phyloP scores from a whole-genome alignment of 805 yeast genomes.

The Suhomyces sp. region DNA sequence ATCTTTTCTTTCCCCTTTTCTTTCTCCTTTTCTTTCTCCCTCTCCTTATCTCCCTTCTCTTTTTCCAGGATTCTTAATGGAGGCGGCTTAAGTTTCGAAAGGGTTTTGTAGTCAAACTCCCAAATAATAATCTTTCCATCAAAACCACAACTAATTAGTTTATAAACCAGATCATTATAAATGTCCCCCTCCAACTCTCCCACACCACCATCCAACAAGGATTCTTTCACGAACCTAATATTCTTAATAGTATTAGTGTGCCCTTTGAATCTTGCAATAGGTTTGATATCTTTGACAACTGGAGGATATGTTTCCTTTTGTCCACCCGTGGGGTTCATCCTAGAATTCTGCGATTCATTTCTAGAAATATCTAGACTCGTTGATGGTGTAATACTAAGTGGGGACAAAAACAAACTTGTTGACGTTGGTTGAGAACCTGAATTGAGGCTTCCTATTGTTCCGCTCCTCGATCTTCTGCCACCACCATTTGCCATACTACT shows the following conservation, averaged over 20 bases:
- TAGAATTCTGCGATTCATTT: slow-evolving; percentile 6
- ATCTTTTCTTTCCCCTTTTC: background rate
- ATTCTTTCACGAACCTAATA: slow-evolving; percentile 24
- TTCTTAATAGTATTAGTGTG: slow-evolving; percentile 37
- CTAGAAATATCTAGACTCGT: slow-evolving; percentile 21
- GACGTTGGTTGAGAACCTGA: slow-evolving; percentile 16
- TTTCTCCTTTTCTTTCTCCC: slow-evolving; percentile 2
- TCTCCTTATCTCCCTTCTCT: slow-evolving; percentile 4
- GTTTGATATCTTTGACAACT: slow-evolving; percentile 34
- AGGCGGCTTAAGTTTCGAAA: slow-evolving; percentile 32
- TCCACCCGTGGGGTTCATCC: background rate
- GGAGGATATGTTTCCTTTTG: slow-evolving; percentile 25
- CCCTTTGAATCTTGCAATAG: slow-evolving; percentile 39
- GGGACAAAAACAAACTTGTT: slow-evolving; percentile 19
- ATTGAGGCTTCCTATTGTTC: slow-evolving; percentile 32
- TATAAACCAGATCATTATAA: slow-evolving; percentile 22
- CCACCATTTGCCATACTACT: slow-evolving; percentile 42
- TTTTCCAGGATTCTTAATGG: slow-evolving; percentile 1
- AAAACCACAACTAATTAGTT: slow-evolving; percentile 36
- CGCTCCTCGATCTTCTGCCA: slow-evolving; percentile 41
- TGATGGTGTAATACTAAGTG: slow-evolving; percentile 22
- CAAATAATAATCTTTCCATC: slow-evolving; percentile 43
- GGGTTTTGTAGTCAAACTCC: slow-evolving; percentile 45
- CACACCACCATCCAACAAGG: slow-evolving; percentile 8
- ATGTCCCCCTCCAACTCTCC: background rate